Percentiles rank a stretch among this genome's conserved stretches.
phyloP scores from a whole-genome alignment of 768 basidiomycete species.

The Pleurotus giganteus region DNA sequence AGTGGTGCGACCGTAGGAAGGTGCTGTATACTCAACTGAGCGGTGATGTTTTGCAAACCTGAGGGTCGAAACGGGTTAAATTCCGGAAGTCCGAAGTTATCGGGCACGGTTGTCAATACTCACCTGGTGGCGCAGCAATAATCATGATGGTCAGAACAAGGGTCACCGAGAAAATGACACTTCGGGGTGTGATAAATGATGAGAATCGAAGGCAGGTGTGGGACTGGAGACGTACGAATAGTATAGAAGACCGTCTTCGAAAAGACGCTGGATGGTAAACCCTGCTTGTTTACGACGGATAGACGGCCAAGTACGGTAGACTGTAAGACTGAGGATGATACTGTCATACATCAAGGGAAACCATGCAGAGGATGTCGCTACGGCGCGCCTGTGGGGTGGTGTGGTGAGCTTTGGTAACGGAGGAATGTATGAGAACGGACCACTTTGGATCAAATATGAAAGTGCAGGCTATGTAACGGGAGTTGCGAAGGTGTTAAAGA shows the following conservation, averaged over 20 bases:
- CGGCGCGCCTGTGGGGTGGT: conserved; percentile 28
- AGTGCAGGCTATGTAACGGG: neutral
- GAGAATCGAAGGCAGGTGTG: neutral
- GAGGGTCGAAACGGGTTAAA: neutral
- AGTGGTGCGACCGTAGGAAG: conserved; percentile 11
- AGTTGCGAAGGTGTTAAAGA: neutral
- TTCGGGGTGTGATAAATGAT: conserved; percentile 14
- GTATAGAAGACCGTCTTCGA: conserved; percentile 46
- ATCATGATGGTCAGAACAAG: conserved; percentile 46
- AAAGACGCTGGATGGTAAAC: conserved; percentile 38
- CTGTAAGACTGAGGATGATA: conserved; percentile 36
- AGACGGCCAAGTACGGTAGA: conserved; percentile 35
- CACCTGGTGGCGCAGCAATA: conserved; percentile 32
- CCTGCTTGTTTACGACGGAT: conserved; percentile 28
- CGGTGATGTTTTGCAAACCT: conserved; percentile 44
- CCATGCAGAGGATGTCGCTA: conserved; percentile 50
- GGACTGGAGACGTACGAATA: conserved; percentile 30
- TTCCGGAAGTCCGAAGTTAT: neutral
- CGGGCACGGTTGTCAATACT: neutral
- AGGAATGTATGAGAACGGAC: neutral
- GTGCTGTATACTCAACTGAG: conserved; percentile 36
- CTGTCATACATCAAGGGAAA: conserved; percentile 49
- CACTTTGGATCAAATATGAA: conserved; percentile 4
- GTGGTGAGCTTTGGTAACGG: neutral
- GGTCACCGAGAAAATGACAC: conserved; percentile 44